phyloP scores from a whole-genome alignment of 2,329 filamentous ascomycete species.

The Zasmidium cellare region DNA sequence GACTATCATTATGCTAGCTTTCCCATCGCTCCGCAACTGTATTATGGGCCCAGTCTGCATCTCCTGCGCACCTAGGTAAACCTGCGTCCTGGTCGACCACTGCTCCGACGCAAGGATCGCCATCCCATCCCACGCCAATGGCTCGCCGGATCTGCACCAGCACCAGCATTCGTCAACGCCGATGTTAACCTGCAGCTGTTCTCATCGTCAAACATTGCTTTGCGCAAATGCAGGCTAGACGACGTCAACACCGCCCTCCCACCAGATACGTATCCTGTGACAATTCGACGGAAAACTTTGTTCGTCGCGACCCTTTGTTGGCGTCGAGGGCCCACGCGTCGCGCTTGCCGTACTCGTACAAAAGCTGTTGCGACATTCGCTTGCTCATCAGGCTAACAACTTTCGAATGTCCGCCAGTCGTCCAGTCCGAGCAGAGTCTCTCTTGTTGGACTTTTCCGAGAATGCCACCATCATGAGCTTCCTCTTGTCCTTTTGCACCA shows the following conservation, averaged over 20 bases:
- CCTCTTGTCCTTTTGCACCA: conserved; percentile 77
- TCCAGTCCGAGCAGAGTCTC: conserved; percentile 54
- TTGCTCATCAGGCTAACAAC: conserved; percentile 31
- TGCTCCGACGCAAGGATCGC: neutral
- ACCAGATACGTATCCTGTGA: neutral
- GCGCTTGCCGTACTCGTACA: neutral
- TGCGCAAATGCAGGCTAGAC: neutral
- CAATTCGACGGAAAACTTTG: neutral
- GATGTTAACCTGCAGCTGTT: neutral
- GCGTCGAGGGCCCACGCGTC: neutral
- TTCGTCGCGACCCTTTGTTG: neutral
- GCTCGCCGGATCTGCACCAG: neutral
- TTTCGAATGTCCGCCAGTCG: conserved; percentile 45
- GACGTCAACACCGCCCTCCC: neutral
- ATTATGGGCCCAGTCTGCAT: neutral
- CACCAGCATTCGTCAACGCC: neutral
- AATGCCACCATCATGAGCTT: conserved; percentile 77
- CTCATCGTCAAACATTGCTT: neutral
- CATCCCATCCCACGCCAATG: neutral
- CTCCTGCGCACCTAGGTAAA: conserved; percentile 2
- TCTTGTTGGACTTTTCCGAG: conserved; percentile 63
- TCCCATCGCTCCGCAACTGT: conserved; percentile 1
- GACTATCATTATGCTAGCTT: neutral
- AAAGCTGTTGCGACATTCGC: too few species aligned
- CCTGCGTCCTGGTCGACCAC: neutral